Base-by-base conservation (phyloP, 2,329 filamentous ascomycete genomes). In the Orbilia oligospora region DNA sequence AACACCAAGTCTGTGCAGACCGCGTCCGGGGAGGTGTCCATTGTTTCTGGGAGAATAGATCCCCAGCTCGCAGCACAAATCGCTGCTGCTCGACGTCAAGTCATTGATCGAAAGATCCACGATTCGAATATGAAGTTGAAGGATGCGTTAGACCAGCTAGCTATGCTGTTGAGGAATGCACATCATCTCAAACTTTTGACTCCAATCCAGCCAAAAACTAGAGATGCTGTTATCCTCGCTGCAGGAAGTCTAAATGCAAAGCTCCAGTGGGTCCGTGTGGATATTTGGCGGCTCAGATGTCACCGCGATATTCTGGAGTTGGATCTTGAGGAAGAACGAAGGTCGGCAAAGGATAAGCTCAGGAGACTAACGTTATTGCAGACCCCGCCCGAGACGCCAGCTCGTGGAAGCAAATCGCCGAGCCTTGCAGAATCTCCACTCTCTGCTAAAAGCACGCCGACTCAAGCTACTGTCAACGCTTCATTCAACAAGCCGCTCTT, bases 231-330 rank as follows among this genome's bases (percentile, higher is more conserved):
- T 69, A 88, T 97, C n/a, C 87, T 92, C 80, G 92, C 93, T 18
- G 95, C 96, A 20, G 93, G 91, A 5, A 90, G 92, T 6, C 91
- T 97, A 85, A 91, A 94, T 71, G 93, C 93, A 2, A 94, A 95
- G 83, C 86, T 99, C 77, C 97, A 96, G 83, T 97, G 95, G 95
- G 91, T 91, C n/a, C 89, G 95, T 78, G 91, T 97, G 83, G 93
- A 97, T 81, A 96, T 97, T 20, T 97, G 94, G 93, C 92, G 91
- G 68, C 89, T 95, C 82, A 95, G 90, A 83, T 97, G 94, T 81
- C 94, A 99, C 84, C 91, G 91, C 49, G 95, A 97, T 82, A 94
- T 98, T 77, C 86, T 99, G 20, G 87, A 90, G 4, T 88, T 94
- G 84, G 96, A 99, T 83, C 86, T 98, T 8, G 92, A 95, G 69